Base-by-base conservation (phyloP, 2,329 filamentous ascomycete species). In the Fusarium sp. region DNA sequence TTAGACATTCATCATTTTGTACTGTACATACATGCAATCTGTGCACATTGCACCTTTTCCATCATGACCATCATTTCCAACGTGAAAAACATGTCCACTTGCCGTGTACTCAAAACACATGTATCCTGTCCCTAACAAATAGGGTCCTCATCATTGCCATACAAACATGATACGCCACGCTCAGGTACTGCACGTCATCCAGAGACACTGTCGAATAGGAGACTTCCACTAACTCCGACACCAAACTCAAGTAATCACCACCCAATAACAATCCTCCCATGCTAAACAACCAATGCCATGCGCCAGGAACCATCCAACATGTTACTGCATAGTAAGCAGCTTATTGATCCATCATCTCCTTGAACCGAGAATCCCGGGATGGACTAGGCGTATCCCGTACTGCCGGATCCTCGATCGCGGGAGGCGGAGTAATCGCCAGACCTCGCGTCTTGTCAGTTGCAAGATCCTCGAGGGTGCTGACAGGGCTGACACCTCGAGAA, bases 361-460 rank as follows among this genome's bases (percentile, higher is more conserved):
- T 84, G 73, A 92, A 92, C 74, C 85, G 88, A 43, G 90, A 90
- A 70, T 89, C 88, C 63, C 90, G 83, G 6, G 82, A 86, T 0
- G 89, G 89, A 79, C 89, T 91, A 61, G 84, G 84, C 56, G 85
- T 85, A 57, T 84, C 82, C n/a, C 81, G 79, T 22, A 72, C 73
- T 0, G 75, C 78, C 17, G 79, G 74, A 14, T 84, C 83, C 37
- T 73, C 77, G 9, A 86, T 80, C 2, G 78, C 80, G 14, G 79
- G 78, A 2, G 86, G 86, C 10, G 85, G 82, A 27, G 82, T 82
- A 14, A 86, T 80, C 22, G 76, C 75, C 8, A 68, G 40, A 20
- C 70, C 76, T 2, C 66, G 73, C 33, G 68, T 60, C 14, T 72
- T 71, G 8, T 73, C 72, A 5, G 65, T 25, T 15, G 58, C 63